Evolutionary conservation across 2,329 filamentous ascomycete species (phyloP).

Genomic region (Alternaria metachromatica): DNA sequence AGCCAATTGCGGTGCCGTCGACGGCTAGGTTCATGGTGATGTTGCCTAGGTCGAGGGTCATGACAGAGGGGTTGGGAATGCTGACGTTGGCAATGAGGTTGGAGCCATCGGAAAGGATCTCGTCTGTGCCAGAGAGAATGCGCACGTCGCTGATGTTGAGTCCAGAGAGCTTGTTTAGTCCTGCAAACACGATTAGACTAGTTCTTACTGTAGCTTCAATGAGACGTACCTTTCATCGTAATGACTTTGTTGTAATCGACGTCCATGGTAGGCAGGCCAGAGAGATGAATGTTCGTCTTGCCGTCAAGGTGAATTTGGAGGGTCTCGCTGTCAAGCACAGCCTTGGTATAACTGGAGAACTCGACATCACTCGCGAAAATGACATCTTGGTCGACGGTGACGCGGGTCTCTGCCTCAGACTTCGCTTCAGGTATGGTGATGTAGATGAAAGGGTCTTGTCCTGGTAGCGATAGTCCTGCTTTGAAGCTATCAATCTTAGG

Average conservation of each 20-base stretch:
- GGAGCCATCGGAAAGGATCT: conserved; percentile 52
- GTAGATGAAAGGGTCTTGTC: conserved; percentile 52
- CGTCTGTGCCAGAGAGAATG: conserved; percentile 52
- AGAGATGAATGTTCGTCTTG: conserved; percentile 59
- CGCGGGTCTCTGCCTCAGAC: conserved; percentile 50
- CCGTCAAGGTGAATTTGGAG: conserved; percentile 60
- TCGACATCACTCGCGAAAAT: conserved; percentile 52
- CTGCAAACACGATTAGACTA: conserved; percentile 43
- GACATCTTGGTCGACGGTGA: conserved; percentile 54
- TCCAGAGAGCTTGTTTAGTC: conserved; percentile 63
- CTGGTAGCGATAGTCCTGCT: conserved; percentile 57
- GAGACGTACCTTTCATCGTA: conserved; percentile 61
- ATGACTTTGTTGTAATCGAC: conserved; percentile 64
- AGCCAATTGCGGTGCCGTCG: conserved; percentile 60
- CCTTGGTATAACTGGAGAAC: conserved; percentile 59
- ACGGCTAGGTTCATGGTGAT: conserved; percentile 67
- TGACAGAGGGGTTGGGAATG: conserved; percentile 69
- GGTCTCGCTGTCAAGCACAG: conserved; percentile 57
- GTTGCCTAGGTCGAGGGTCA: conserved; percentile 73
- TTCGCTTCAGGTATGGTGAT: conserved; percentile 56
- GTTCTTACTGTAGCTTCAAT: background rate
- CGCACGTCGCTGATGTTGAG: conserved; percentile 60
- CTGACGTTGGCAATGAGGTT: conserved; percentile 68
- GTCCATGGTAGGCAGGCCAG: conserved; percentile 56
- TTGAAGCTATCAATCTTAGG: conserved; percentile 63